phyloP scores from a whole-genome alignment of 2,329 filamentous ascomycete genomes.

The Alternaria infectoria region DNA sequence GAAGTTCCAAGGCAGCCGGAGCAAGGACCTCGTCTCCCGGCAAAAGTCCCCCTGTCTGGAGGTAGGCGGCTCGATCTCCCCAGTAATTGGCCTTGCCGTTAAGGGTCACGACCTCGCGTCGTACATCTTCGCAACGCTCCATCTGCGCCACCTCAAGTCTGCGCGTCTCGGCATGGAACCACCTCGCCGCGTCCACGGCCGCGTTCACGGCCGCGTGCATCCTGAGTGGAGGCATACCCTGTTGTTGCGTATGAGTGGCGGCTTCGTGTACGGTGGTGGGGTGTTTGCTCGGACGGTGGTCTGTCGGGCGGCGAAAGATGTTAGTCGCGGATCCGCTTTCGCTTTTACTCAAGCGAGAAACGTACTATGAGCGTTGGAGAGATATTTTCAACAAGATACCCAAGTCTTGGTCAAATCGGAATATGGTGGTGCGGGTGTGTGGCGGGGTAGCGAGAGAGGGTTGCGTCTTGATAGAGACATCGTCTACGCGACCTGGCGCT shows the following conservation, averaged over 20 bases:
- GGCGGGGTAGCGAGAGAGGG: not conserved
- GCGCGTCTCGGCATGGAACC: no score
- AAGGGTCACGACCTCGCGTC: not conserved
- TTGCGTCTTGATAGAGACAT: not conserved
- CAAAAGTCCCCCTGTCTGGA: no score
- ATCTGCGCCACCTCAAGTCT: not conserved
- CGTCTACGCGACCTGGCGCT: not conserved
- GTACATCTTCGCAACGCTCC: not conserved
- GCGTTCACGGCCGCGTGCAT: no score
- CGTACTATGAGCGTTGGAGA: not conserved
- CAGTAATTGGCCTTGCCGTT: not conserved
- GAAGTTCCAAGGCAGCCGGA: not conserved
- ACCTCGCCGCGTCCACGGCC: no score
- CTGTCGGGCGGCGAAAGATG: not conserved
- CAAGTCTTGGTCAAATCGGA: not conserved
- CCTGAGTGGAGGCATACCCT: no score
- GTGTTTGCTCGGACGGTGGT: not conserved
- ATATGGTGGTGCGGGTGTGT: not conserved
- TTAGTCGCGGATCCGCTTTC: not conserved
- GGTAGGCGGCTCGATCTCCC: not conserved
- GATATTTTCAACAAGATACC: not conserved
- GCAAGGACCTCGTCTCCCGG: no score
- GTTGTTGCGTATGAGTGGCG: not conserved
- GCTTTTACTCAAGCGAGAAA: no score
- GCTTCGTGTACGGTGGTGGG: not conserved